Percentiles rank a stretch among this genome's conserved stretches.
Conservation (phyloP, 2,329 filamentous ascomycete species). For the Colletotrichum melonis region DNA sequence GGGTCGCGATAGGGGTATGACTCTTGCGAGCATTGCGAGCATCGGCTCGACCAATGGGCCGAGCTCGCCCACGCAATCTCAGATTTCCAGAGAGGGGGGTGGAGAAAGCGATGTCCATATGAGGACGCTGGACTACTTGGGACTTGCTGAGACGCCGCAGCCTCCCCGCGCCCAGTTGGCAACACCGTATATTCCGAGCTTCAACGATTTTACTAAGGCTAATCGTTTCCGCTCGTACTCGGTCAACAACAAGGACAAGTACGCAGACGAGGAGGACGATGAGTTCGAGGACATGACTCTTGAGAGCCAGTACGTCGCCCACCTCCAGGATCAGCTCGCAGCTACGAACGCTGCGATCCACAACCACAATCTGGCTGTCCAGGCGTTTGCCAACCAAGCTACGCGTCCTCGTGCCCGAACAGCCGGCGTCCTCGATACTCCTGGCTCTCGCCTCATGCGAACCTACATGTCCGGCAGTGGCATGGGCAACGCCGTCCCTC, state of each 20-base stretch:
- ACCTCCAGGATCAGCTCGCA: constrained; percentile 71
- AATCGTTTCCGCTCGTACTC: constrained; percentile 97
- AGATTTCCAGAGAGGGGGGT: constrained; percentile 85
- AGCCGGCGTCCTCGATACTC: constrained; percentile 89
- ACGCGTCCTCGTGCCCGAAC: constrained; percentile 90
- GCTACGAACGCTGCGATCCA: constrained; percentile 79
- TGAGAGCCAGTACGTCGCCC: constrained; percentile 69
- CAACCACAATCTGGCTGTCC: constrained; percentile 92
- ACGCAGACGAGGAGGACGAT: constrained; percentile 88
- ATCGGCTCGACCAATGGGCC: constrained; percentile 86
- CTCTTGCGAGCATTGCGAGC: constrained; percentile 84
- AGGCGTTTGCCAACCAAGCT: constrained; percentile 89
- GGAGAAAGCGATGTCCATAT: constrained; percentile 88
- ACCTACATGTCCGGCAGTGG: constrained; percentile 81
- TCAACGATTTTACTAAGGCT: constrained; percentile 80
- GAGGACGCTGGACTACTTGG: constrained; percentile 95
- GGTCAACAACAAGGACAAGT: constrained; percentile 98
- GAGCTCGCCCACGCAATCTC: constrained; percentile 86
- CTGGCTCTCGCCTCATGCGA: constrained; percentile 72
- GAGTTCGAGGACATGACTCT: constrained; percentile 72
- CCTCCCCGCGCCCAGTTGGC: constrained; percentile 79
- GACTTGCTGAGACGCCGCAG: constrained; percentile 92
- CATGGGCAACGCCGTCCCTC: constrained; percentile 80
- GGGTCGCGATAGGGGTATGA: constrained; percentile 85
- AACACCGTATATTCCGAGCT: constrained; percentile 76